Evolutionary conservation across 768 basidiomycete genomes (phyloP), one percentile per base, ranked within the genome.

Genomic region (Inosperma sp.): DNA sequence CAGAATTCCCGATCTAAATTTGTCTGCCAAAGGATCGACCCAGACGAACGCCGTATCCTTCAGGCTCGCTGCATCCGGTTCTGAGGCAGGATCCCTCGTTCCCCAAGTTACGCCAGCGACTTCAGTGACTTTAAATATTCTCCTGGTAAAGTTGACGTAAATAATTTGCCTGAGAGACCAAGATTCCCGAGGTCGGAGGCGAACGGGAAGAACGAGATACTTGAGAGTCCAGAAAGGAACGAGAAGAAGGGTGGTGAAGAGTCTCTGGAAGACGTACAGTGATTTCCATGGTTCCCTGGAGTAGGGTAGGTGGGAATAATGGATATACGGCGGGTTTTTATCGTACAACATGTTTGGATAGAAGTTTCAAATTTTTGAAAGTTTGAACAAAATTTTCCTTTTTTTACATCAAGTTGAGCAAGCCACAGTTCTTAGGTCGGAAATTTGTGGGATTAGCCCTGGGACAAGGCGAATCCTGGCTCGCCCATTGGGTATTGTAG

Each of bases 101-200:
- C 71, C 72, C 73, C 76, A 79, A 7, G 77, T 79, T 16, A 81
- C 78, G 21, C 79, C 79, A 29, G 78, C 79, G 13, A 78, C 72
- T 56, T 81, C 78, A 10, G 78, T 77, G 45, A 81, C 73, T 55
- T 70, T 74, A 69, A 68, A 77, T 9, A 81, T 73, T 29, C 78
- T 70, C 29, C 75, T 70, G 0, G 72, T 78, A 56, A 79, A 81
- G 54, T 75, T 74, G 57, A 79, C 75, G 49, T 73, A 66, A 55
- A 81, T 60, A 34, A 77, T 70, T 61, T 79, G 78, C 22, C 67
- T 66, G 33, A 81, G 53, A 7, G 71, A 72, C 78, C 78, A 80
- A 0, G 76, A 77, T 17, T 67, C 56, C 3, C 78, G 69, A n/a
- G 79, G 78, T 17, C 78, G 70, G 34, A 59, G 64, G 16, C 64